phyloP scores from a whole-genome alignment of 495 filamentous ascomycete genomes.

The Podospora fimiseda region DNA sequence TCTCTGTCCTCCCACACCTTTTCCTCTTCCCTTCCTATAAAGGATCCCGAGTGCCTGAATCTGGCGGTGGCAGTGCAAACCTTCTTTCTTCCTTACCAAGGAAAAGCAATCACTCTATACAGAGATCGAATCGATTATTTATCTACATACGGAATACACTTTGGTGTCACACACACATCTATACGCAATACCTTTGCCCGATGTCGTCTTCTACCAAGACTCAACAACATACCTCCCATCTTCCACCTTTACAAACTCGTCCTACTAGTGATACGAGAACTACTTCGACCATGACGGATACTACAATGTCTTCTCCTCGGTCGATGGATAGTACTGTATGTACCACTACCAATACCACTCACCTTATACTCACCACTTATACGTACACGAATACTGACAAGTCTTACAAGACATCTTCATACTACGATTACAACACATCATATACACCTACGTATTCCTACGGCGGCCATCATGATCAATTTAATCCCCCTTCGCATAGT shows the following conservation, averaged over 20 bases:
- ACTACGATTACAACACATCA: neutral
- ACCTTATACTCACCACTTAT: neutral
- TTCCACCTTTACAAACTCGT: neutral
- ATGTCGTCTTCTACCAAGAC: no score
- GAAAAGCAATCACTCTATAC: neutral
- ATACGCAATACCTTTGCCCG: no score
- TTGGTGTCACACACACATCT: no score
- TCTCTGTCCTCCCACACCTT: neutral
- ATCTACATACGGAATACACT: neutral
- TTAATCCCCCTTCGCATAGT: neutral
- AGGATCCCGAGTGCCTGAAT: neutral
- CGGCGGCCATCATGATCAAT: neutral
- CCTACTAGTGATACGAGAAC: neutral
- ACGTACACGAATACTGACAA: neutral
- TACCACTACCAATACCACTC: neutral
- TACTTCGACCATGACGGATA: neutral
- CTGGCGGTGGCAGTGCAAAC: slow-evolving; percentile 19
- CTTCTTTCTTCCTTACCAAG: slow-evolving; percentile 5
- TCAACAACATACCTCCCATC: neutral
- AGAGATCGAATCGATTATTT: neutral
- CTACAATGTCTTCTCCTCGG: neutral
- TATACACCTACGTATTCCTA: neutral
- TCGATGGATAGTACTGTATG: slow-evolving; percentile 8
- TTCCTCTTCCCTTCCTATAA: neutral
- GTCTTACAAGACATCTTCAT: neutral